phyloP scores from a whole-genome alignment of 140 eudicot genomes.

The Senecio squalidus region DNA sequence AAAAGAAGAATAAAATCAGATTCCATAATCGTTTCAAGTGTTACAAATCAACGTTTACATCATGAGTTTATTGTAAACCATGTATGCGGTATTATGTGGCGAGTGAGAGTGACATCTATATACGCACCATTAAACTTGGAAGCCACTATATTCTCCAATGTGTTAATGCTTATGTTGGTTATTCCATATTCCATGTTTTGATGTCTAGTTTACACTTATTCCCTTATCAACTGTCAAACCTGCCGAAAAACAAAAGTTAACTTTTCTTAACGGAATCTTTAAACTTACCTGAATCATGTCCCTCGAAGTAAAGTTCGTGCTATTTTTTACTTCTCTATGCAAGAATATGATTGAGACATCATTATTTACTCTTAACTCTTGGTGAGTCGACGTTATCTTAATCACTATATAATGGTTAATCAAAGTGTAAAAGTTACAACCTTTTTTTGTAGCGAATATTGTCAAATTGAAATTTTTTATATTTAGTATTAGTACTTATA shows the following conservation, averaged over 20 bases:
- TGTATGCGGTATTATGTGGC: conserved; percentile 7
- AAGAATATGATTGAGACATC: not conserved
- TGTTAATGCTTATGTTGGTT: conserved; percentile 10
- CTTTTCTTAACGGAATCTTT: not conserved
- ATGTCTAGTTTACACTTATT: conserved; percentile 27
- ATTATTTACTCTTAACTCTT: not conserved
- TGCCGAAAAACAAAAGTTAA: conserved; percentile 9
- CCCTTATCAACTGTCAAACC: conserved; percentile 18
- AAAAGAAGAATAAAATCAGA: not conserved
- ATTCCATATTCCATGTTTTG: conserved; percentile 13
- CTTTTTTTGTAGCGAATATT: not conserved
- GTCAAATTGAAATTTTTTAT: not conserved
- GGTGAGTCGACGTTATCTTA: too few species aligned
- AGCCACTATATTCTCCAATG: conserved; percentile 19
- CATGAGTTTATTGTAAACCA: not conserved
- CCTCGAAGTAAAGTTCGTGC: not conserved
- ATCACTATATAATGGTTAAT: too few species aligned
- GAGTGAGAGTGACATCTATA: conserved; percentile 16
- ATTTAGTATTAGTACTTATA: not conserved
- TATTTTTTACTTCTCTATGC: not conserved
- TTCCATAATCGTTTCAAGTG: conserved; percentile 1
- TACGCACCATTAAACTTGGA: conserved; percentile 18
- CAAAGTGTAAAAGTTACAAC: not conserved
- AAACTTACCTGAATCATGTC: conserved; percentile 6
- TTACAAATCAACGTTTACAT: conserved; percentile 4